A percentile compares a stretch with the other conserved stretches of the same genome.
Conservation (phyloP, 192 early-diverging fungal genomes). For the Helicostylum pulchrum region DNA sequence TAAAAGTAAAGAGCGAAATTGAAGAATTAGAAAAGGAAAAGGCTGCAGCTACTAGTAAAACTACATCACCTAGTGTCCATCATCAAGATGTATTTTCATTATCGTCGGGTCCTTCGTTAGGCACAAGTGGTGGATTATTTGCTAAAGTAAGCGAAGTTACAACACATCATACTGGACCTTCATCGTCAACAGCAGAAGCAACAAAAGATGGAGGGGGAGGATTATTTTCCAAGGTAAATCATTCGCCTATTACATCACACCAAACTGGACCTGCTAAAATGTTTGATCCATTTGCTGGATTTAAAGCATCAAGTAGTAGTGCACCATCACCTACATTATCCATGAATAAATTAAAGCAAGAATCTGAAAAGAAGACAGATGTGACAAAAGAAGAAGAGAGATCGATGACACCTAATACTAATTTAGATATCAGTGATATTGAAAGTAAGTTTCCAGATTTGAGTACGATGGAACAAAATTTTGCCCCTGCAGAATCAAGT, state of each 20-base stretch:
- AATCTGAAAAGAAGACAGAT: conserved; percentile 3
- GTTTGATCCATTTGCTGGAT: conserved; percentile 25
- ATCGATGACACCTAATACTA: neutral
- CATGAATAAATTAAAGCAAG: conserved; percentile 21
- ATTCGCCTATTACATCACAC: neutral
- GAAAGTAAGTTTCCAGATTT: conserved; percentile 40
- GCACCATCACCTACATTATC: conserved; percentile 7
- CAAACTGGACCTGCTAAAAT: neutral
- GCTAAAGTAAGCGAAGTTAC: neutral
- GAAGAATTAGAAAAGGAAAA: neutral
- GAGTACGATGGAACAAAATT: conserved; percentile 33
- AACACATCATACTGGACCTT: neutral
- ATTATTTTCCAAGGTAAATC: too few species aligned
- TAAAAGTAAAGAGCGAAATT: conserved; percentile 13
- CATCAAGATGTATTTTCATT: conserved; percentile 15
- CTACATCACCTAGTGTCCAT: too few species aligned
- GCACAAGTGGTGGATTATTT: conserved; percentile 3
- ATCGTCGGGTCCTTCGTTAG: neutral
- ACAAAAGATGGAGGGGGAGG: too few species aligned
- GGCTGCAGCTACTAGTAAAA: too few species aligned
- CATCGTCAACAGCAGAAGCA: neutral
- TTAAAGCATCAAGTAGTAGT: neutral
- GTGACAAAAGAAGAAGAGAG: neutral
- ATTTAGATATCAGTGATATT: conserved; percentile 35
- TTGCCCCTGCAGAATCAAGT: neutral